These are phyloP conservation scores for Castanea crenata DNA, from an alignment of 306 rosid species.

Conservation along the genomic window DNA sequence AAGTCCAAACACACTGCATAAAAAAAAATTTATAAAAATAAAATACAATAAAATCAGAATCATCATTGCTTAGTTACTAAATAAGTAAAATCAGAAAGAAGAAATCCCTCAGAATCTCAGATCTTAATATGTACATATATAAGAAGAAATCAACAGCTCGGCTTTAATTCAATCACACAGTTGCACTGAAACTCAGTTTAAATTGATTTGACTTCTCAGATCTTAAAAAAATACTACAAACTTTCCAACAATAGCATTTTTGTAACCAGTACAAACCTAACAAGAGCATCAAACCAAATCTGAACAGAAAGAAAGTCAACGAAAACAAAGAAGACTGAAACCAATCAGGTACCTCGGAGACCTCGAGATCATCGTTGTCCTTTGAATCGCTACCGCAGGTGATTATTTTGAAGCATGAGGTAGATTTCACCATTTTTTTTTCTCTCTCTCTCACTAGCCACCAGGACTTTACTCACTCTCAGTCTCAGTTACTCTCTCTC, in stretches of 20 bases:
- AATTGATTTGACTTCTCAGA: constrained; percentile 24
- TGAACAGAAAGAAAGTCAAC: background rate
- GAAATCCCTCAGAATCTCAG: background rate
- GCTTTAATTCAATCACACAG: background rate
- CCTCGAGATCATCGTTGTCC: constrained; percentile 51
- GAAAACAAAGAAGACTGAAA: background rate
- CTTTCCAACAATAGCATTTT: background rate
- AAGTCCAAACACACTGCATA: background rate
- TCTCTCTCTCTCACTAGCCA: background rate
- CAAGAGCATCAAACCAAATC: background rate
- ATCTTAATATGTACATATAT: background rate
- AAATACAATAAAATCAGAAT: background rate
- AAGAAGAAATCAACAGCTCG: background rate
- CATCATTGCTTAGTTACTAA: background rate
- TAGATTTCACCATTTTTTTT: constrained; percentile 59
- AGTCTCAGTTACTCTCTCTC: background rate
- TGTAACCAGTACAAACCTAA: background rate
- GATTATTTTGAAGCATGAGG: constrained; percentile 80
- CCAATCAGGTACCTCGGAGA: constrained; percentile 38
- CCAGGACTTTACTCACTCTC: constrained; percentile 1
- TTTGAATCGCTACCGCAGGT: constrained; percentile 66
- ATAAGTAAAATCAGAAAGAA: background rate
- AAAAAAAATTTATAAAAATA: no score
- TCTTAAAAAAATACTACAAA: constrained; percentile 1
- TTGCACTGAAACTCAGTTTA: background rate